These are phyloP conservation scores for Rhizopogon roseolus DNA, from an alignment of 768 basidiomycete genomes.

Conservation along the genomic window DNA sequence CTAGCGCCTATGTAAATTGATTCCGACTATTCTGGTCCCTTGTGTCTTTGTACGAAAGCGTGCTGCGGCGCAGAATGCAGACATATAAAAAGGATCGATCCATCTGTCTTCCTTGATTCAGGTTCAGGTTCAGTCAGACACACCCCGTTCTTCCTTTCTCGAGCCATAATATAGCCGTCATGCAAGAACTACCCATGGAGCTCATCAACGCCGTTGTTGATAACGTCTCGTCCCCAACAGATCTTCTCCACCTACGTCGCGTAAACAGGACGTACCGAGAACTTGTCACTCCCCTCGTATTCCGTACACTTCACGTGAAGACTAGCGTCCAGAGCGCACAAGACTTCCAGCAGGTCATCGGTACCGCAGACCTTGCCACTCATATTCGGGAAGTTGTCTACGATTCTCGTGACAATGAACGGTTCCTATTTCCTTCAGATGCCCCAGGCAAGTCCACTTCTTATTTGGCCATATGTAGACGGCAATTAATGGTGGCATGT, in stretches of 20 bases:
- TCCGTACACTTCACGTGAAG: slow-evolving; percentile 17
- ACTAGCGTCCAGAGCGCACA: slow-evolving; percentile 24
- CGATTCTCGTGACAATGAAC: slow-evolving; percentile 20
- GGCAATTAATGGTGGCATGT: not conserved
- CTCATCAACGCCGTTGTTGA: slow-evolving; percentile 20
- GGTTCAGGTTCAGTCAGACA: not conserved
- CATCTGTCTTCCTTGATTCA: too few relatives aligned
- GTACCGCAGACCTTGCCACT: slow-evolving; percentile 16
- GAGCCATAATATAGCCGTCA: not conserved
- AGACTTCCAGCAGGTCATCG: slow-evolving; percentile 16
- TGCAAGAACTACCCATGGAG: slow-evolving; percentile 23
- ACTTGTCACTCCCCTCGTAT: slow-evolving; percentile 20
- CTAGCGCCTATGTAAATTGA: too few relatives aligned
- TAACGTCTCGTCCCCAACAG: slow-evolving; percentile 17
- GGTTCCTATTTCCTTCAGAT: slow-evolving; percentile 17
- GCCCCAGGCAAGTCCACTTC: slow-evolving; percentile 6
- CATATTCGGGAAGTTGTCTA: slow-evolving; percentile 24
- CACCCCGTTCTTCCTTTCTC: not conserved
- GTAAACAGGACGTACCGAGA: slow-evolving; percentile 21
- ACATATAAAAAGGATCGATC: not conserved
- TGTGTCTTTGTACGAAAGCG: too few relatives aligned
- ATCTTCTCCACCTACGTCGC: slow-evolving; percentile 23
- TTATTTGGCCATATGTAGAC: not conserved
- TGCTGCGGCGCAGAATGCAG: too few relatives aligned
- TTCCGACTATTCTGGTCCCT: too few relatives aligned